phyloP scores from a whole-genome alignment of 176 grass and related monocot species.

The Rhynchospora tenuis region DNA sequence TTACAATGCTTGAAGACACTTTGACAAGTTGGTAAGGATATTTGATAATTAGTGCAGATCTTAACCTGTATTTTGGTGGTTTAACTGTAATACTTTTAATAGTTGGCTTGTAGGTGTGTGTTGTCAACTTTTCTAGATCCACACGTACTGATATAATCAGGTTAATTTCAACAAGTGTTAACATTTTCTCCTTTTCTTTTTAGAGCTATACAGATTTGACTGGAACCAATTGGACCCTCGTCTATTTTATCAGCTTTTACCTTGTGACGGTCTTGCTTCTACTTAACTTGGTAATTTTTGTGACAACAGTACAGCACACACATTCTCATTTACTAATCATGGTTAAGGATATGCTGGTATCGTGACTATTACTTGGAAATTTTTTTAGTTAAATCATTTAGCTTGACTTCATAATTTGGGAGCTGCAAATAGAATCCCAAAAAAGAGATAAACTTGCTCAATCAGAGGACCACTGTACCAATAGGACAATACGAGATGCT shows the following conservation, averaged over 20 bases:
- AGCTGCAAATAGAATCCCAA: not conserved
- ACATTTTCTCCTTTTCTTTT: slow-evolving; percentile 24
- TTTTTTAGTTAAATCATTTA: not conserved
- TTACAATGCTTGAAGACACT: not conserved
- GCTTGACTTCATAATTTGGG: not conserved
- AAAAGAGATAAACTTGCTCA: not conserved
- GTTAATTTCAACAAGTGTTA: not conserved
- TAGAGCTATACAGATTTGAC: slow-evolving; percentile 91
- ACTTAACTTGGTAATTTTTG: slow-evolving; percentile 79
- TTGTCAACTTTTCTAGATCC: not conserved
- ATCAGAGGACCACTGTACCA: not conserved
- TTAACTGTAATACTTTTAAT: not conserved
- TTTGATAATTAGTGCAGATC: not conserved
- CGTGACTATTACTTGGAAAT: not conserved
- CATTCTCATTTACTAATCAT: too few species aligned
- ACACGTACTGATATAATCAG: not conserved
- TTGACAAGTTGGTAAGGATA: not conserved
- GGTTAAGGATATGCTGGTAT: not conserved
- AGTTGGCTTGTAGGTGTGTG: not conserved
- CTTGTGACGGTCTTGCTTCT: slow-evolving; percentile 78
- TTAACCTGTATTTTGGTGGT: not conserved
- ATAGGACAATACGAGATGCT: not conserved
- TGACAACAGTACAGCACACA: not conserved
- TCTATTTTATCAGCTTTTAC: slow-evolving; percentile 97
- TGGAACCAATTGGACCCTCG: slow-evolving; percentile 81